Percentiles rank a stretch among this genome's conserved stretches.
phyloP scores from a whole-genome alignment of 352 stramenopile species.

The Pythium dissimile region DNA sequence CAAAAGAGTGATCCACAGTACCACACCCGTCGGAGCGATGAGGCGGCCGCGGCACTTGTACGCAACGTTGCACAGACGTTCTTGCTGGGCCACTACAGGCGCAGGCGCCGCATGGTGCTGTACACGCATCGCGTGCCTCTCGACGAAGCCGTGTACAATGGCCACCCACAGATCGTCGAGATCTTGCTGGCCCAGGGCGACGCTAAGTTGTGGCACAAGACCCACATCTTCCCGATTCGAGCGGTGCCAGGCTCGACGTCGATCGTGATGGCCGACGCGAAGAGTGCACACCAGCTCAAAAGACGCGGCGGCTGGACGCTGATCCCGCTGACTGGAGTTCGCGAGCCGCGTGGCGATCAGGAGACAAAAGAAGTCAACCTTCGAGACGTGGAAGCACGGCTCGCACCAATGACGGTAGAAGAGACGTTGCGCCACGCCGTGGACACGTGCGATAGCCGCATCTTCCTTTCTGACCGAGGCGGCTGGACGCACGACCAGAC shows the following conservation, averaged over 20 bases:
- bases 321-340: conserved; percentile 29
- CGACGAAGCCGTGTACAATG: conserved; percentile 72
- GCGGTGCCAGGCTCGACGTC: conserved; percentile 30
- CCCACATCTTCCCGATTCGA: conserved; percentile 52
- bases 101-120: conserved; percentile 39
- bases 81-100: conserved; percentile 46
- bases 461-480: conserved; percentile 29
- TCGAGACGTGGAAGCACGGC: background rate
- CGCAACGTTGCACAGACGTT: conserved; percentile 60
- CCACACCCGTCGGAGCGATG: conserved; percentile 34
- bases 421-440: conserved; percentile 53
- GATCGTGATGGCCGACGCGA: background rate
- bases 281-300: conserved; percentile 5
- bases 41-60: conserved; percentile 44
- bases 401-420: conserved; percentile 35
- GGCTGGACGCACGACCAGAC: conserved; percentile 37
- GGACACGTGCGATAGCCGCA: conserved; percentile 35
- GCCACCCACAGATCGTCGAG: conserved; percentile 44
- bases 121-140: conserved; percentile 70
- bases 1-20: too few relatives aligned
- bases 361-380: background rate
- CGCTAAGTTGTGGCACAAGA: conserved; percentile 54
- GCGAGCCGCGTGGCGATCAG: background rate
- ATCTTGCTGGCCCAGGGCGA: conserved; percentile 47
- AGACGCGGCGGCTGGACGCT: conserved; percentile 45